A percentile compares a stretch with the other conserved stretches of the same genome.
phyloP scores from a whole-genome alignment of 2,329 filamentous ascomycete species.

The Fonsecaea pugnacius region DNA sequence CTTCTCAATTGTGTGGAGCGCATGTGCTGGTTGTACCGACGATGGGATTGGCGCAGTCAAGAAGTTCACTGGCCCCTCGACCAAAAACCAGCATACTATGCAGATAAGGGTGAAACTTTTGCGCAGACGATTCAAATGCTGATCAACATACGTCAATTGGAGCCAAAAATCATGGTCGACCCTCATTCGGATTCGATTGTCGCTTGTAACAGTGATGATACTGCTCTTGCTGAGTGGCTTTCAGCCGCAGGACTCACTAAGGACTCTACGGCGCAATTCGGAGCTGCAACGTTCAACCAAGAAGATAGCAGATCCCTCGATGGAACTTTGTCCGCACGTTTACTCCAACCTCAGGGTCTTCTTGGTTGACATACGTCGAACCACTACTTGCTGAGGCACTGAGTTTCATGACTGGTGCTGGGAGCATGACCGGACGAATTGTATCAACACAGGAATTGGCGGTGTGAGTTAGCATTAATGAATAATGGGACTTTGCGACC shows the following conservation, averaged over 20 bases:
- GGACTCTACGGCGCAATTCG: conserved; percentile 39
- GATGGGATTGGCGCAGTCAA: conserved; percentile 46
- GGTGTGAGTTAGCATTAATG: conserved; percentile 12
- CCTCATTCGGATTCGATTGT: conserved; percentile 47
- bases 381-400: neutral
- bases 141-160: conserved; percentile 60
- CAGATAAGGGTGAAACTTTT: conserved; percentile 62
- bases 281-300: conserved; percentile 46
- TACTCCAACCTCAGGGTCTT: conserved; percentile 12
- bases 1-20: conserved; percentile 64
- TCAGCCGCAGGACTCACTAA: conserved; percentile 7
- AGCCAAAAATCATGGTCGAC: conserved; percentile 47
- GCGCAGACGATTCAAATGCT: conserved; percentile 62
- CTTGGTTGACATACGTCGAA: neutral
- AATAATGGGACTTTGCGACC: conserved; percentile 9
- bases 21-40: conserved; percentile 62
- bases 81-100: conserved; percentile 56
- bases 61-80: conserved; percentile 57
- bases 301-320: conserved; percentile 50
- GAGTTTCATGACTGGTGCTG: conserved; percentile 1
- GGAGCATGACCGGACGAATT: neutral
- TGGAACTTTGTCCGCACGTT: conserved; percentile 20
- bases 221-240: conserved; percentile 29
- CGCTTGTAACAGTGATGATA: conserved; percentile 46
- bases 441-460: conserved; percentile 14